These are phyloP conservation scores for Ustilago lituana DNA, from an alignment of 1,284 basidiomycete genomes.

Conservation along the genomic window DNA sequence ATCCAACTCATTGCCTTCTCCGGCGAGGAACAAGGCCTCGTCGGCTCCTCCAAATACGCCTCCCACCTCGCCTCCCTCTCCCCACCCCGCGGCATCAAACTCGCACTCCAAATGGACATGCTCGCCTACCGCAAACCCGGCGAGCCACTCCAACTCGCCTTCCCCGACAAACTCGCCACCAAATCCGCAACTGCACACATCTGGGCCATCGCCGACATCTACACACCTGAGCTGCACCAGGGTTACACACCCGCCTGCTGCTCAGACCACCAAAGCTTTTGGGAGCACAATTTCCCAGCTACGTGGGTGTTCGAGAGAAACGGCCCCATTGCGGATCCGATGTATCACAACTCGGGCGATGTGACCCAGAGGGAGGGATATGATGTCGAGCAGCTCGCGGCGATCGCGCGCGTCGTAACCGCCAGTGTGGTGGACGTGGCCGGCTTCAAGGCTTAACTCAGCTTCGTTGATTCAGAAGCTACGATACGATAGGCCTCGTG, in stretches of 20 bases:
- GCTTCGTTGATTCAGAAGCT: no score
- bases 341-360: slow-evolving; percentile 67
- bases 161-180: slow-evolving; percentile 63
- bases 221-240: slow-evolving; percentile 54
- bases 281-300: slow-evolving; percentile 44
- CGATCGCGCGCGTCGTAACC: slow-evolving; percentile 58
- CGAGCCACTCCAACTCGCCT: slow-evolving; percentile 65
- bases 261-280: slow-evolving; percentile 66
- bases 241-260: slow-evolving; percentile 65
- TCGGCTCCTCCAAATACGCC: slow-evolving; percentile 51
- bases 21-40: slow-evolving; percentile 67
- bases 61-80: slow-evolving; percentile 1
- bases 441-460: slow-evolving; percentile 14
- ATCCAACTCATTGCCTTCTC: slow-evolving; percentile 65
- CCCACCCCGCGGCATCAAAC: slow-evolving; percentile 19
- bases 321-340: slow-evolving; percentile 65
- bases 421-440: slow-evolving; percentile 50
- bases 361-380: slow-evolving; percentile 56
- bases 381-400: slow-evolving; percentile 61
- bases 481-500: no score
- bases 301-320: slow-evolving; percentile 67
- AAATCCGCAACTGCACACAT: slow-evolving; percentile 50
- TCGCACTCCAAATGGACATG: slow-evolving; percentile 61
- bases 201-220: slow-evolving; percentile 57
- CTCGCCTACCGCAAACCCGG: slow-evolving; percentile 56